phyloP scores from a whole-genome alignment of 345 rosid species.

The Populus alba region DNA sequence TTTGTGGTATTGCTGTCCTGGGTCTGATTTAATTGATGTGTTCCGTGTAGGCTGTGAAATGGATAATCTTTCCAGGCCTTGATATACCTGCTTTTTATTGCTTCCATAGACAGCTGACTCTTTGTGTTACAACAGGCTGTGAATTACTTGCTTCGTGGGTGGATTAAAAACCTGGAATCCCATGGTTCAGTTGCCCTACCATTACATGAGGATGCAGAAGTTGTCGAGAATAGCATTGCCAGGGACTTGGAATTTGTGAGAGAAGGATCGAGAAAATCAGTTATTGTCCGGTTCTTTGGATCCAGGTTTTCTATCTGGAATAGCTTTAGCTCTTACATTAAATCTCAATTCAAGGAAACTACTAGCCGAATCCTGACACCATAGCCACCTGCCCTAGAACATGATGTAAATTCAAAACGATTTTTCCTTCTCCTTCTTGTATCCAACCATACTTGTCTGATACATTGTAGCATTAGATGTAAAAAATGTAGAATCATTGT shows the following conservation, averaged over 20 bases:
- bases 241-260: conserved; percentile 66
- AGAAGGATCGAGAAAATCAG: conserved; percentile 54
- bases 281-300: conserved; percentile 47
- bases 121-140: conserved; percentile 53
- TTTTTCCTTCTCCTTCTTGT: neutral
- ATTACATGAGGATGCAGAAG: conserved; percentile 46
- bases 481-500: neutral
- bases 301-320: conserved; percentile 54
- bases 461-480: neutral
- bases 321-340: conserved; percentile 36
- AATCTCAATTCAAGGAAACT: conserved; percentile 30
- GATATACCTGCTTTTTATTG: neutral
- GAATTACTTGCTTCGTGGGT: conserved; percentile 74
- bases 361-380: conserved; percentile 23
- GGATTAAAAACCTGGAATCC: conserved; percentile 77
- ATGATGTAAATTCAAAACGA: conserved; percentile 13
- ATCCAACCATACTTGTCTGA: neutral
- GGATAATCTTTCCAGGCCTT: neutral
- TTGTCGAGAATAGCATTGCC: conserved; percentile 29
- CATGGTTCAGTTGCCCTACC: conserved; percentile 54
- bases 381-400: neutral
- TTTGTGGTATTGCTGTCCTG: too few relatives aligned
- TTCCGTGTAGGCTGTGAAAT: neutral
- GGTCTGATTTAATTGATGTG: neutral
- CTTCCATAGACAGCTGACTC: neutral